phyloP scores from a whole-genome alignment of 352 stramenopile genomes.

The Sclerospora graminicola region DNA sequence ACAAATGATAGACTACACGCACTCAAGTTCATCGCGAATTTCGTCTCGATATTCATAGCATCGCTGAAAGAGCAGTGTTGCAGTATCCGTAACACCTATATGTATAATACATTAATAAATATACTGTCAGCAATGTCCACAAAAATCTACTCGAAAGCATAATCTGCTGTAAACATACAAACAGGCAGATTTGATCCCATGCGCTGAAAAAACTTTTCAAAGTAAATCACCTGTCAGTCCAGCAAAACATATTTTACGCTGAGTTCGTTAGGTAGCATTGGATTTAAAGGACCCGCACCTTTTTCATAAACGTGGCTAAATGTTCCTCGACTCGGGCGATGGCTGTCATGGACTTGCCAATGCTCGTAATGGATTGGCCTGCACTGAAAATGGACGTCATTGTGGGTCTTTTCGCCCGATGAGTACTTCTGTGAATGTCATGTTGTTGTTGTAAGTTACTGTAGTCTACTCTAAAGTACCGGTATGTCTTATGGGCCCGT shows the following conservation, averaged over 20 bases:
- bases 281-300: conserved; percentile 19
- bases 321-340: conserved; percentile 70
- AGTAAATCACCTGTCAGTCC: conserved; percentile 62
- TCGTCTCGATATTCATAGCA: conserved; percentile 81
- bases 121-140: neutral
- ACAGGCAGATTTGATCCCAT: conserved; percentile 45
- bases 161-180: conserved; percentile 16
- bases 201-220: conserved; percentile 75
- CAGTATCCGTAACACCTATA: conserved; percentile 45
- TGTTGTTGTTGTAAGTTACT: too few relatives aligned
- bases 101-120: neutral
- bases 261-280: neutral
- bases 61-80: conserved; percentile 45
- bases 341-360: conserved; percentile 78
- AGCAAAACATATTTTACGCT: neutral
- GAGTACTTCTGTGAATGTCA: too few relatives aligned
- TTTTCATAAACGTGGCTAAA: conserved; percentile 81
- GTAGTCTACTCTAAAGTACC: too few relatives aligned
- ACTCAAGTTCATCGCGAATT: conserved; percentile 78
- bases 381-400: conserved; percentile 77
- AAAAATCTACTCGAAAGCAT: neutral
- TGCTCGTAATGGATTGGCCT: conserved; percentile 74
- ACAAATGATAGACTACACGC: conserved; percentile 7
- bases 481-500: too few relatives aligned
- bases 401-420: neutral